Evolutionary conservation across 441 rosid genomes (phyloP).

Genomic region (Pelargonium citronellum): DNA sequence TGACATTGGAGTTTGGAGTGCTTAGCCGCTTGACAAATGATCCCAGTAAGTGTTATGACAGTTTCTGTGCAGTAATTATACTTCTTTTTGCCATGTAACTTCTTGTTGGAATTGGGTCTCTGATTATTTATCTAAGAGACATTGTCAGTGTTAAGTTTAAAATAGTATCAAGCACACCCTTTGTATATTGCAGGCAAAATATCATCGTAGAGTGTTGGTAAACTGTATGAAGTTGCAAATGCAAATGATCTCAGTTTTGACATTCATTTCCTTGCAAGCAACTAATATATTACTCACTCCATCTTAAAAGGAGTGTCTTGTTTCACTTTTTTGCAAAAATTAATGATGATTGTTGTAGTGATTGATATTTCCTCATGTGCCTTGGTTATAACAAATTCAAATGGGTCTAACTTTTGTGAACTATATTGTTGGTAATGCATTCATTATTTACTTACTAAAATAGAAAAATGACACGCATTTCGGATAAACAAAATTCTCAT

Average conservation of each 20-base stretch:
- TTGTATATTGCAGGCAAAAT: background rate
- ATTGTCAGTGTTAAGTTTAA: background rate
- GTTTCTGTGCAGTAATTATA: conserved; percentile 13
- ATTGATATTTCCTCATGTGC: too few species aligned
- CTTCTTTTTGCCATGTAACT: background rate
- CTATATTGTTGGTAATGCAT: too few species aligned
- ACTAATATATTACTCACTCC: too few species aligned
- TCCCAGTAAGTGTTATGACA: conserved; percentile 56
- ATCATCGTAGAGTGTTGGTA: background rate
- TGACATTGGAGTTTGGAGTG: conserved; percentile 91
- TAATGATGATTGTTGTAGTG: too few species aligned
- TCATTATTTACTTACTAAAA: too few species aligned
- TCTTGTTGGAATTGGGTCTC: background rate
- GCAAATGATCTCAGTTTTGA: background rate
- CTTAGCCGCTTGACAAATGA: conserved; percentile 90
- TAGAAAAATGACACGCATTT: too few species aligned
- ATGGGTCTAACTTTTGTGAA: too few species aligned
- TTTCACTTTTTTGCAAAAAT: too few species aligned
- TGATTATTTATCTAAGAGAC: background rate
- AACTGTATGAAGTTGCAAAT: background rate
- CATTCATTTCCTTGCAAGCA: too few species aligned
- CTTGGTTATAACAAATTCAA: too few species aligned
- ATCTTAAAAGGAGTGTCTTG: too few species aligned
- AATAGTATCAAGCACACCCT: background rate
- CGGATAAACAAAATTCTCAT: too few species aligned